phyloP scores from a whole-genome alignment of 306 rosid species.

The Canavalia ensiformis region DNA sequence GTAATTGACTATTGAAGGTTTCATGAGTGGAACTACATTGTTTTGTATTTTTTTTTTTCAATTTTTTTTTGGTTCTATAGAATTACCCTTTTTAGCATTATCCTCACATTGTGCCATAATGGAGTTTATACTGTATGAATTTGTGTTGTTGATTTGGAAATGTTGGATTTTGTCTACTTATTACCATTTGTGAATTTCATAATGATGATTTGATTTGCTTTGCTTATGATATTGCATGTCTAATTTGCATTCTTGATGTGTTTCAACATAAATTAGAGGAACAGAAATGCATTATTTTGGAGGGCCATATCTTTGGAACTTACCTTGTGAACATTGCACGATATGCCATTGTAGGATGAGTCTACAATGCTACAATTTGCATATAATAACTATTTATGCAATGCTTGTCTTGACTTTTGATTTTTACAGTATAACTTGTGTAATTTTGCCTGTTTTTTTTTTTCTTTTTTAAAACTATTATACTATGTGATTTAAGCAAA shows the following conservation, averaged over 20 bases:
- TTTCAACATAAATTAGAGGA: neutral
- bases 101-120: neutral
- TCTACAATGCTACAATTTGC: neutral
- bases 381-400: neutral
- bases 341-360: neutral
- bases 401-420: neutral
- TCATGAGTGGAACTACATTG: neutral
- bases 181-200: neutral
- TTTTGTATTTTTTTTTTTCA: neutral
- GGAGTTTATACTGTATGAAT: neutral
- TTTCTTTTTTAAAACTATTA: conserved; percentile 17
- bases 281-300: conserved; percentile 22
- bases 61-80: neutral
- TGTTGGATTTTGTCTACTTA: neutral
- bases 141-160: conserved; percentile 8
- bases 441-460: neutral
- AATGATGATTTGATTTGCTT: neutral
- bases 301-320: neutral
- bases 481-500: conserved; percentile 13
- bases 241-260: neutral
- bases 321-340: neutral
- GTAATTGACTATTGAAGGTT: neutral
- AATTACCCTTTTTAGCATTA: neutral
- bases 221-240: conserved; percentile 9
- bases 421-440: conserved; percentile 19